Evolutionary conservation across 129 eudicot genomes (phyloP), one percentile per base, ranked within the genome.

Genomic region (Helianthus tuberosus): DNA sequence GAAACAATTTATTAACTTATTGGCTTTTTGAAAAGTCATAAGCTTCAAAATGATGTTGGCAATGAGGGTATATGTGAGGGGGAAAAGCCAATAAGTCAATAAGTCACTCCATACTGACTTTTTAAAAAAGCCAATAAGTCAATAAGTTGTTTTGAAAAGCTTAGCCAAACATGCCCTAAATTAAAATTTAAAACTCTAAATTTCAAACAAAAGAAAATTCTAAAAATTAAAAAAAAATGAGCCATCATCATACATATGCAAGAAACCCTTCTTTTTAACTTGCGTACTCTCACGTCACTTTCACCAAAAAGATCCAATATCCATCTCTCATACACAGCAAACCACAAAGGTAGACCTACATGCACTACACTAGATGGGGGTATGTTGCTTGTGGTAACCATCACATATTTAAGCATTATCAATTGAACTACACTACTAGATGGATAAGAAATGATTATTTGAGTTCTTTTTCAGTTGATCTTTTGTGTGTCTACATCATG

Each of bases 281-380:
- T 71, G 52, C 73, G 73, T 78, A 17, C 51, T 20, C 52, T 55
- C 61, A 72, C 50, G 74, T 79, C 82, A 65, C 68, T 72, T 79
- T 79, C 82, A 79, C 74, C 73, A 79, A 72, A 79, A 79, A 79
- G 78, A 46, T 72, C 36, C 68, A 63, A 64, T 62, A 51, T 29
- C 35, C 61, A 46, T 63, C 55, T 68, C 68, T 66, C 74, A 68
- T 59, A 15, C 46, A 27, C 59, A 43, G 46, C 14, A 74, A 48
- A 74, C 79, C 71, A 46, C 17, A 12, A 20, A 66, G 6, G 48
- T 54, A 8, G 51, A 57, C 69, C 36, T 36, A 36, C 39, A 50
- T 61, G 41, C 57, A 35, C 74, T 39, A 41, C 68, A 17, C 27
- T 23, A 43, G 3, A 32, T 5, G 20, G n/a, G 14, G 32, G 17